Evolutionary conservation across 495 filamentous ascomycete genomes (phyloP), one percentile per base, ranked within the genome.

Genomic region (Annulohypoxylon stygium): DNA sequence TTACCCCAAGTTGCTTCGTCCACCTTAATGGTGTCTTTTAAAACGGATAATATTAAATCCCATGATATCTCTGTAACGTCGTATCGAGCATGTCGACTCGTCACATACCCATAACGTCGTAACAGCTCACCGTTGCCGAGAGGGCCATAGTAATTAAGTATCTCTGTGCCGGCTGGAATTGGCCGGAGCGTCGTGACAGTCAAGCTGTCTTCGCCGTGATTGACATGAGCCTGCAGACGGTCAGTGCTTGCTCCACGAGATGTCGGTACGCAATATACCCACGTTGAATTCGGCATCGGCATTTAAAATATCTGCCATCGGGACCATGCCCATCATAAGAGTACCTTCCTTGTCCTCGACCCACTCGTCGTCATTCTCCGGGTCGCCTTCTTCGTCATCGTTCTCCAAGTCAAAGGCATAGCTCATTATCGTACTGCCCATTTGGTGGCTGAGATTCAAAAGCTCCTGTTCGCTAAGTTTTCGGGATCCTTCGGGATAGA

Each of bases 101-200:
- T 97, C 11, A 95, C 89, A 72, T 97, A 98, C 6, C 95, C 95
- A 74, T 97, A 98, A 25, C 95, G 85, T 18, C 95, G 87, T 18
- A 98, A 87, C 18, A 98, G 81, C 77, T 98, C 95, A 0, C 91
- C 88, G 30, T 90, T 91, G 2, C 93, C 90, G 23, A 97, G 87
- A 36, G 92, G 89, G 7, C 95, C 95, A 77, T 97, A 97, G 78
- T 97, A 95, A 71, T 97, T 97, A 74, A 97, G 89, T 18, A 97
- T 89, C 76, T 97, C 93, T 60, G 93, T 89, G n/a, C 91, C 91
- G 5, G 85, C 83, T 8, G 75, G 75, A 71, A 98, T 93, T 0
- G 86, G 76, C 57, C 90, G 87, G 67, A 92, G 84, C 2, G 90
- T 82, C 53, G 88, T 90, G 81, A 93, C 93, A 14, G 88, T 87